A percentile compares a stretch with the other conserved stretches of the same genome.
Evolutionary conservation across 139 green algal species (phyloP).

Genomic region (Edaphochlamys debaryana): DNA sequence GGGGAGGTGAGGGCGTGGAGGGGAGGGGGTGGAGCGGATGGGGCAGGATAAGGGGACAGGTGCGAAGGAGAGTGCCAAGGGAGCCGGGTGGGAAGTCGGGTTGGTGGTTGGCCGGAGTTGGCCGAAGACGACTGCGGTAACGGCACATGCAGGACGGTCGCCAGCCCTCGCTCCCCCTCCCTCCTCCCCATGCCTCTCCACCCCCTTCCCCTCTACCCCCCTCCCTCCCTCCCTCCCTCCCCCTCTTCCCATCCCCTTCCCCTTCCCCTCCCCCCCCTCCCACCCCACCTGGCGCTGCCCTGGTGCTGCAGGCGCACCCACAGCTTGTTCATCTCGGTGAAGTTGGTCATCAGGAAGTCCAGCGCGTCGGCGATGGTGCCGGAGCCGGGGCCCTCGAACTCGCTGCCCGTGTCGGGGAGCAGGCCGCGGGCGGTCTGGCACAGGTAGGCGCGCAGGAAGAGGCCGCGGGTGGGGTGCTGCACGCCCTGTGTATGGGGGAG

Average conservation of each 20-base stretch:
- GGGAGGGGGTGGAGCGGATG: no score
- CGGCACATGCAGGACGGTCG: no score
- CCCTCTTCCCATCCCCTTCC: not conserved
- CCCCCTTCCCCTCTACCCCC: not conserved
- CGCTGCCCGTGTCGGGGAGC: conserved; percentile 55
- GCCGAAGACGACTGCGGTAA: no score
- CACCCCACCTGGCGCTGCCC: conserved; percentile 19
- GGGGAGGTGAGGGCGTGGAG: no score
- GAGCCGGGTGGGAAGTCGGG: no score
- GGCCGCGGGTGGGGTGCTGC: conserved; percentile 95
- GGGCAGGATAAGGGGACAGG: no score
- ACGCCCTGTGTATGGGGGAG: conserved; percentile 69
- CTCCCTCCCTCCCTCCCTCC: not conserved
- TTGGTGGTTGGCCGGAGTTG: no score
- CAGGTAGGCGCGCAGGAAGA: conserved; percentile 97
- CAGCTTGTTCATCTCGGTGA: conserved; percentile 99
- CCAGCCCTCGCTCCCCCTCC: no score
- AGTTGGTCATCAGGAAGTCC: conserved; percentile 98
- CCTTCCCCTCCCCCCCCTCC: no score
- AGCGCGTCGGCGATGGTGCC: conserved; percentile 87
- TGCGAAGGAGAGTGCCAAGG: no score
- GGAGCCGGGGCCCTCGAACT: conserved; percentile 76
- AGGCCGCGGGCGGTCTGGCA: conserved; percentile 55
- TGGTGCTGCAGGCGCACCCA: conserved; percentile 82
- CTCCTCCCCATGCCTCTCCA: no score